Conservation (phyloP, 2,329 filamentous ascomycete species). For the Venturia asperata region DNA sequence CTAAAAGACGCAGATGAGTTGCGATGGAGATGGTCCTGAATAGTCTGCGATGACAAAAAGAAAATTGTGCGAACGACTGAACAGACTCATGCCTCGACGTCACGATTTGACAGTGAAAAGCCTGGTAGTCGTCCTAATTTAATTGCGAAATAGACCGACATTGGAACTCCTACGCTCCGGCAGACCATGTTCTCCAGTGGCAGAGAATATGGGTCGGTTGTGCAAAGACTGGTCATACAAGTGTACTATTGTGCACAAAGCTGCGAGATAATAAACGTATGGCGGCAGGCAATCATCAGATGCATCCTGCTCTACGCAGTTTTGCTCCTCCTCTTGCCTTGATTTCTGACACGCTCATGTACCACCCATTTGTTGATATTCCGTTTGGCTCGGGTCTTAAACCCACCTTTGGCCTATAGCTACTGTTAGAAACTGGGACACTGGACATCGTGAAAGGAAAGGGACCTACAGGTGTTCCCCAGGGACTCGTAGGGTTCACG, state of each 20-base stretch:
- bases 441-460: constrained; percentile 19
- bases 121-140: no score
- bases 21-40: no score
- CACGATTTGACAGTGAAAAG: no score
- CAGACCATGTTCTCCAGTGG: neutral
- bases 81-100: no score
- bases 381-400: constrained; percentile 82
- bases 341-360: constrained; percentile 73
- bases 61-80: no score
- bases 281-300: neutral
- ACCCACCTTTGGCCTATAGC: constrained; percentile 64
- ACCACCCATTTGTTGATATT: constrained; percentile 93
- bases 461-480: constrained; percentile 81
- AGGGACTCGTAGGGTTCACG: constrained; percentile 86
- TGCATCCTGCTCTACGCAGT: neutral
- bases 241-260: neutral
- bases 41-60: no score
- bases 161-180: no score
- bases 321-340: constrained; percentile 64
- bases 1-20: no score
- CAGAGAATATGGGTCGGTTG: neutral
- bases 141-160: no score
- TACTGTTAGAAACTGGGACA: neutral
- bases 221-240: no score
- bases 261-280: neutral